Evolutionary conservation across 192 early-diverging fungal species (phyloP).

Genomic region (Linnemannia exigua): DNA sequence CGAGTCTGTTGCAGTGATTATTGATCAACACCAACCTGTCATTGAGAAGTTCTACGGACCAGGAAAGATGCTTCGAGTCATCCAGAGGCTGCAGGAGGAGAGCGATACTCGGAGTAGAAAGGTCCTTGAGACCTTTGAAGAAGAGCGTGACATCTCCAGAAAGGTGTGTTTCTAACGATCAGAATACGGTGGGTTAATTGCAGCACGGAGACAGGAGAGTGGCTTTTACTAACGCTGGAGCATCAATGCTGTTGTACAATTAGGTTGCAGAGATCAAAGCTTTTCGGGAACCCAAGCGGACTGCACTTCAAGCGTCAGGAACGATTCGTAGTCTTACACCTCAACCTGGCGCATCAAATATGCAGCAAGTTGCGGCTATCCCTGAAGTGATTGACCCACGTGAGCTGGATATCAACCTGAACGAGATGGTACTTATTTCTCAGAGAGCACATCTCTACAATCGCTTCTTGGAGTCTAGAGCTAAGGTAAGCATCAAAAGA

Average conservation of each 20-base stretch:
- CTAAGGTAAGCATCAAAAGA: slow-evolving; percentile 59
- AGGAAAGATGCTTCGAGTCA: slow-evolving; percentile 89
- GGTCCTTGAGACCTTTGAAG: slow-evolving; percentile 85
- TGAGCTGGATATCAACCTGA: slow-evolving; percentile 83
- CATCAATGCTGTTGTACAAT: neutral
- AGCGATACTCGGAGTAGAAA: slow-evolving; percentile 82
- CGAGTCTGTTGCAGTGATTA: slow-evolving; percentile 88
- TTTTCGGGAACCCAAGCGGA: slow-evolving; percentile 55
- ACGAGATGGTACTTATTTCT: slow-evolving; percentile 86
- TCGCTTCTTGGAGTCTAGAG: slow-evolving; percentile 87
- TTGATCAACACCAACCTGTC: slow-evolving; percentile 90
- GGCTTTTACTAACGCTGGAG: neutral
- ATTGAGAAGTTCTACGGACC: slow-evolving; percentile 90
- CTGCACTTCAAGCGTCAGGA: slow-evolving; percentile 13
- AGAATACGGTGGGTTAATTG: neutral
- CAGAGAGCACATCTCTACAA: slow-evolving; percentile 84
- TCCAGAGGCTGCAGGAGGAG: slow-evolving; percentile 91
- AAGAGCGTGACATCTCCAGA: slow-evolving; percentile 71
- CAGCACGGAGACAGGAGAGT: neutral
- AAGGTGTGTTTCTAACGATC: slow-evolving; percentile 49
- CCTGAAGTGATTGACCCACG: slow-evolving; percentile 75
- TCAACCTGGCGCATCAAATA: slow-evolving; percentile 27
- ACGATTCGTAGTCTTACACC: slow-evolving; percentile 48
- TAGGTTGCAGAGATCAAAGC: slow-evolving; percentile 70
- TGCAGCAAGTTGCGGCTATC: slow-evolving; percentile 20